Percentiles rank a stretch among this genome's conserved stretches.
These are phyloP conservation scores for Nannochloris sp. DNA, from an alignment of 139 green algal genomes.

Conservation along the genomic window DNA sequence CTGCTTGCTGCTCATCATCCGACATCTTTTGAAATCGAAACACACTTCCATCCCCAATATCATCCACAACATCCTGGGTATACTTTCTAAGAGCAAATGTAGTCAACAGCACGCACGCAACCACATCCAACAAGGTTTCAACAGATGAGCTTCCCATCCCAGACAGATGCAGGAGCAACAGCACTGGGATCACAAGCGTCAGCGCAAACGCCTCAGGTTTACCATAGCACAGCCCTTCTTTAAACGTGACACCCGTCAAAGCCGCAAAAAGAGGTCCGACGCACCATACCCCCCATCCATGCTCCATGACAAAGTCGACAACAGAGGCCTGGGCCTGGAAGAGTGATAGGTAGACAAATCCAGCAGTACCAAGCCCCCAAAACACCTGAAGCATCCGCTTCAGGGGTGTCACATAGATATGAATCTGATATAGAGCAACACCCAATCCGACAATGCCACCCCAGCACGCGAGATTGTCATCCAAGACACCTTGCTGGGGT, in stretches of 20 bases:
- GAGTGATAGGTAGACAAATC: conserved; percentile 38
- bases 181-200: conserved; percentile 54
- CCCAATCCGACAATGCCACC: conserved; percentile 51
- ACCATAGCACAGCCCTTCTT: conserved; percentile 82
- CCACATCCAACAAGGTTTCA: conserved; percentile 29
- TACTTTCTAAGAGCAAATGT: conserved; percentile 84
- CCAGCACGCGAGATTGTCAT: neutral
- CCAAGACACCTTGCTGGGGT: neutral
- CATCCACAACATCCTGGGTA: conserved; percentile 80
- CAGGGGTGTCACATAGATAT: conserved; percentile 82
- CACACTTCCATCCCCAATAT: conserved; percentile 89
- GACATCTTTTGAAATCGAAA: conserved; percentile 41
- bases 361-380: conserved; percentile 43
- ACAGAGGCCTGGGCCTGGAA: conserved; percentile 34
- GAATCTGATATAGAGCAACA: conserved; percentile 67
- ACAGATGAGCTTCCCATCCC: conserved; percentile 17
- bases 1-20: conserved; percentile 10
- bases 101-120: conserved; percentile 20
- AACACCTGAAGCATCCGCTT: conserved; percentile 70
- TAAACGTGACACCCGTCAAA: conserved; percentile 82
- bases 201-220: conserved; percentile 61
- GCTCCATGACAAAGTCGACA: conserved; percentile 47
- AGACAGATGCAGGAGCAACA: conserved; percentile 32
- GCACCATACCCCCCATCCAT: conserved; percentile 67
- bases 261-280: conserved; percentile 85